phyloP scores from a whole-genome alignment of 164 flowering plant species.

The Nelumbo lutea region DNA sequence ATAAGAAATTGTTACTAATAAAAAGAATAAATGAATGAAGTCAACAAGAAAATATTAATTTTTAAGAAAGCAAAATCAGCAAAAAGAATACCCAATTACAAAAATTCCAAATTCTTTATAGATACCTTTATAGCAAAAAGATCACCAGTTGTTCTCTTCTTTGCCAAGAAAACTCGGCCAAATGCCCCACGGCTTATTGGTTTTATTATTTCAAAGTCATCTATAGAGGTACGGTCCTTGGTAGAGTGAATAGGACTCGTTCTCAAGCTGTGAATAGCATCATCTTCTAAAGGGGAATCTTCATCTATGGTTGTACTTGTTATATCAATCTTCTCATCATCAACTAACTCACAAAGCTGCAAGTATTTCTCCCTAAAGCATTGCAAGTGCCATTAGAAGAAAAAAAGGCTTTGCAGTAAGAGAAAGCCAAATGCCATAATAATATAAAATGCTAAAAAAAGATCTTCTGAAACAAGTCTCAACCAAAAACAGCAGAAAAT shows the following conservation, averaged over 20 bases:
- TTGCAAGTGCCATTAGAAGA: constrained; percentile 6
- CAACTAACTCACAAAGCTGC: constrained; percentile 85
- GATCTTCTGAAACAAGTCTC: neutral
- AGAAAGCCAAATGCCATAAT: neutral
- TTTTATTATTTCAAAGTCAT: constrained; percentile 97
- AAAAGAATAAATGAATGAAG: neutral
- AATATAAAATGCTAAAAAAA: neutral
- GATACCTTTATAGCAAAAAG: constrained; percentile 97
- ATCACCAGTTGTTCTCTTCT: constrained; percentile 97
- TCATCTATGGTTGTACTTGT: constrained; percentile 82
- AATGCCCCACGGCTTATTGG: constrained; percentile 99
- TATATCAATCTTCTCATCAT: constrained; percentile 83
- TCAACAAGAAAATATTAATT: no score
- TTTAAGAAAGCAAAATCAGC: no score
- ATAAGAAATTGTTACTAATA: neutral
- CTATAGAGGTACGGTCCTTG: constrained; percentile 98
- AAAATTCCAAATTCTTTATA: neutral
- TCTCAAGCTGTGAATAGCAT: constrained; percentile 86
- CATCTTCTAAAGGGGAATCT: constrained; percentile 93
- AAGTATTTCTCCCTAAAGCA: constrained; percentile 84
- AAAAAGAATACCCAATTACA: no score
- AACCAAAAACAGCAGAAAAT: neutral
- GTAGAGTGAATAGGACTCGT: constrained; percentile 78
- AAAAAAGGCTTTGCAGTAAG: neutral
- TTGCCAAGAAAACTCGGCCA: constrained; percentile 97